Conservation (phyloP, 169 alveolate species). For the Babesia ovis region DNA sequence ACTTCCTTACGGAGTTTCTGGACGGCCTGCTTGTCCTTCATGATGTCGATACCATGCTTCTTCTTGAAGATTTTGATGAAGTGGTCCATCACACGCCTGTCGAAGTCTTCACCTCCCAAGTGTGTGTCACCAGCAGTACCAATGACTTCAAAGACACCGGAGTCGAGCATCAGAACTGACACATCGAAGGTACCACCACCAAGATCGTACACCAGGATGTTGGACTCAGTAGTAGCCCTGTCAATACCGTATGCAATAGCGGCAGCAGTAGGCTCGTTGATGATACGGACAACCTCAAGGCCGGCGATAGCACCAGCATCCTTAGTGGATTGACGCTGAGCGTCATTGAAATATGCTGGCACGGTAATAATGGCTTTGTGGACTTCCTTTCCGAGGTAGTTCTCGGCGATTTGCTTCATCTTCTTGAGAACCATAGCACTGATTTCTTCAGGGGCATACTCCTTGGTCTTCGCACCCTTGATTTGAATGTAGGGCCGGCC, state of each 20-base stretch:
- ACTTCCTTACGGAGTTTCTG: conserved; percentile 97
- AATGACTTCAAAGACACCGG: conserved; percentile 97
- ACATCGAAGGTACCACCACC: conserved; percentile 99
- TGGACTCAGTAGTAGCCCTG: conserved; percentile 91
- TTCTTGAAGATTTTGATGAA: conserved; percentile 91
- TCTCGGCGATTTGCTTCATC: conserved; percentile 97
- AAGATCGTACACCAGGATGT: conserved; percentile 96
- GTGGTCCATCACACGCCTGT: conserved; percentile 92
- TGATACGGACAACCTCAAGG: conserved; percentile 94
- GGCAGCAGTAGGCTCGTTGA: conserved; percentile 99
- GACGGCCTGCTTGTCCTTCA: conserved; percentile 92
- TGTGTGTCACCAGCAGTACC: conserved; percentile 99
- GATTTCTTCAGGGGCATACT: conserved; percentile 98
- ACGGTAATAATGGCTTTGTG: conserved; percentile 94
- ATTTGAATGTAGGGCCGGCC: conserved; percentile 94
- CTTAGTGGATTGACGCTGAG: conserved; percentile 99
- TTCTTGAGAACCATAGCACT: conserved; percentile 96
- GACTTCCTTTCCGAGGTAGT: conserved; percentile 94
- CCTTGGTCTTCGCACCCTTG: conserved; percentile 87
- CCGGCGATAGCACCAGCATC: conserved; percentile 99
- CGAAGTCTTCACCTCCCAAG: conserved; percentile 99
- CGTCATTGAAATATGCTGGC: conserved; percentile 99
- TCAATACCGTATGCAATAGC: conserved; percentile 99
- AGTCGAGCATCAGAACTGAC: conserved; percentile 94
- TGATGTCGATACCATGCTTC: conserved; percentile 89